Evolutionary conservation across 805 yeast genomes (phyloP), one percentile per base, ranked within the genome.

Genomic region (Candida pini): DNA sequence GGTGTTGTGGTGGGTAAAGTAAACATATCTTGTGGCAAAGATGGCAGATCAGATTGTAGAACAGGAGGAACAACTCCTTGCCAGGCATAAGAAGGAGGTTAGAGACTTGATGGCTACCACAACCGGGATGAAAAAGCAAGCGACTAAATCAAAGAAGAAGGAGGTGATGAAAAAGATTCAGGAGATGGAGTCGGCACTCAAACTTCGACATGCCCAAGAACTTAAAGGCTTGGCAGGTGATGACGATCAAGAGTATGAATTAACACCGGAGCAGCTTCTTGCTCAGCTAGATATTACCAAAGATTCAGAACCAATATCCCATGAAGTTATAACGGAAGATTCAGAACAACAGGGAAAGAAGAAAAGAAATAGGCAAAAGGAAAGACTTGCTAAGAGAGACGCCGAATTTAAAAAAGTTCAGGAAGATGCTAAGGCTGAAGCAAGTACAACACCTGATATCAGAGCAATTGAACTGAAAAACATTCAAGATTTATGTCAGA

Each of bases 331-430:
- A n/a, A n/a, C 23, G 39, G 21, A 48, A 10, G 28, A 18, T 4
- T 33, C 25, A 28, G 26, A 31, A 12, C 26, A 19, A n/a, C 26
- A 31, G 14, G n/a, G 15, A 5, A 61, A 53, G 48, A 65, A 60
- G 44, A 76, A 74, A 48, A 69, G 90, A 30, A 90, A 90, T 54
- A 70, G 97, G 36, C 92, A 86, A 43, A 85, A 82, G 60, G 97
- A 88, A 51, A 69, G 84, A 48, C 53, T 87, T 17, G 94, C 90
- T 0, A 76, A 71, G 52, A 68, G 96, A 38, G 78, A 85, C 30
- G 86, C 81, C 1, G 81, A 80, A 38, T 68, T 78, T 14, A 78
- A 74, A 18, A 65, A 66, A 32, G 64, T 83, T 33, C 70, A 74
- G 45, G 73, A 69, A 19, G 80, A 84, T 44, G 96, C 97, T 0